Percentiles rank a stretch among this genome's conserved stretches.
These are phyloP conservation scores for Agrocybe pediades DNA, from an alignment of 768 basidiomycete species.

Conservation along the genomic window DNA sequence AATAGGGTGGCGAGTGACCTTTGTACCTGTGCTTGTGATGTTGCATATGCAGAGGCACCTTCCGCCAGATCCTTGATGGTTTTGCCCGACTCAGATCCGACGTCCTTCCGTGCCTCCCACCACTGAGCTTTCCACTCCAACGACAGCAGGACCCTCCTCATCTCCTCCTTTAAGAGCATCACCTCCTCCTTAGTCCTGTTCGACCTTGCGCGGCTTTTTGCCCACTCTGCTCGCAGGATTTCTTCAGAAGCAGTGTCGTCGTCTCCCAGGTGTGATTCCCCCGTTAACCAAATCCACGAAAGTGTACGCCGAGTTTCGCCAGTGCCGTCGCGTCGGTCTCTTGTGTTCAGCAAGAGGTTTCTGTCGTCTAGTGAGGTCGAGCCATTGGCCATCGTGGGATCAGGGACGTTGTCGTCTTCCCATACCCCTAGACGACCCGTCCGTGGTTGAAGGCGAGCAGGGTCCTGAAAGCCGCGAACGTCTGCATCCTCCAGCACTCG, in stretches of 20 bases:
- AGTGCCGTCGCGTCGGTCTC: neutral
- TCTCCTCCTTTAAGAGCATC: slow-evolving; percentile 6
- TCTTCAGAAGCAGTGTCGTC: neutral
- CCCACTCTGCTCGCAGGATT: neutral
- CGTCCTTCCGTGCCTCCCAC: slow-evolving; percentile 1
- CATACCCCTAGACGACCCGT: neutral
- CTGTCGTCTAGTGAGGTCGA: neutral
- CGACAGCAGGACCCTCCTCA: neutral
- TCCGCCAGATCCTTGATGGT: neutral
- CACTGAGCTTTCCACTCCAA: neutral
- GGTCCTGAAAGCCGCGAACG: slow-evolving; percentile 14
- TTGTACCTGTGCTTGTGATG: neutral
- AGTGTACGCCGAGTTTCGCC: slow-evolving; percentile 4
- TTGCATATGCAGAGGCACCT: neutral
- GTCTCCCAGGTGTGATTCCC: neutral
- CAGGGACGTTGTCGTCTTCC: neutral
- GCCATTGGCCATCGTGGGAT: neutral
- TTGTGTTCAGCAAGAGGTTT: neutral
- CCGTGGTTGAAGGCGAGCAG: neutral
- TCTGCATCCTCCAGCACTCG: slow-evolving; percentile 10
- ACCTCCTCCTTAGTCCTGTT: slow-evolving; percentile 1
- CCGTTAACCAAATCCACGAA: slow-evolving; percentile 3
- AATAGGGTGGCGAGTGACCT: neutral
- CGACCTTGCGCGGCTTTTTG: neutral
- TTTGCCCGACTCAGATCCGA: neutral